These are phyloP conservation scores for Penicillium sp. DNA, from an alignment of 2,329 filamentous ascomycete genomes.

Conservation along the genomic window DNA sequence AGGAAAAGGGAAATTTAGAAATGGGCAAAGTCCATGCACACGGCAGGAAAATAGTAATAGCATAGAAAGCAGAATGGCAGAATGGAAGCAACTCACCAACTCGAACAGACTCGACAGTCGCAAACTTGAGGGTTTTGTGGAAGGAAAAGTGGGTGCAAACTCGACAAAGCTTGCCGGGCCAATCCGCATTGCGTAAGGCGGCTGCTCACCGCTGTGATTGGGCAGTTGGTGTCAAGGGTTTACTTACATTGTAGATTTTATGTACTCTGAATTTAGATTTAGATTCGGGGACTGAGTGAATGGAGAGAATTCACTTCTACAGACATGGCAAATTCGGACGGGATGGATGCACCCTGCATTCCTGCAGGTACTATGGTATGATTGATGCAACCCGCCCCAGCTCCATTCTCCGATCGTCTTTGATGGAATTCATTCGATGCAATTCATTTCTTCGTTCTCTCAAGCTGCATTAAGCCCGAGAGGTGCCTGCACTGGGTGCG, in stretches of 20 bases:
- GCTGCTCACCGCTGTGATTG: constrained; percentile 12
- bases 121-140: constrained; percentile 2
- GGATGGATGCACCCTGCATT: constrained; percentile 25
- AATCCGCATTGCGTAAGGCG: constrained; percentile 46
- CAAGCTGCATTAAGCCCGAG: constrained; percentile 10
- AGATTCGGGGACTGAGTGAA: no score
- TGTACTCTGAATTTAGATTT: no score
- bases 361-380: constrained; percentile 11
- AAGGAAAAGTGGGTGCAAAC: constrained; percentile 28
- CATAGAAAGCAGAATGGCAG: constrained; percentile 10
- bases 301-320: no score
- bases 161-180: constrained; percentile 41
- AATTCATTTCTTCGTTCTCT: constrained; percentile 29
- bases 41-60: no score
- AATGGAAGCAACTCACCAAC: not conserved
- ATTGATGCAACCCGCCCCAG: constrained; percentile 14
- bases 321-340: no score
- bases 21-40: no score
- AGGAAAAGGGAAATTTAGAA: no score
- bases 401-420: constrained; percentile 21
- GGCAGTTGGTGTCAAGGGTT: no score
- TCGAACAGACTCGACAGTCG: not conserved
- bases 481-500: not conserved
- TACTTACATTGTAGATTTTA: no score
- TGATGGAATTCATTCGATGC: constrained; percentile 8